These are phyloP conservation scores for Hyaloperonospora brassicae DNA, from an alignment of 352 stramenopile species.

Conservation along the genomic window DNA sequence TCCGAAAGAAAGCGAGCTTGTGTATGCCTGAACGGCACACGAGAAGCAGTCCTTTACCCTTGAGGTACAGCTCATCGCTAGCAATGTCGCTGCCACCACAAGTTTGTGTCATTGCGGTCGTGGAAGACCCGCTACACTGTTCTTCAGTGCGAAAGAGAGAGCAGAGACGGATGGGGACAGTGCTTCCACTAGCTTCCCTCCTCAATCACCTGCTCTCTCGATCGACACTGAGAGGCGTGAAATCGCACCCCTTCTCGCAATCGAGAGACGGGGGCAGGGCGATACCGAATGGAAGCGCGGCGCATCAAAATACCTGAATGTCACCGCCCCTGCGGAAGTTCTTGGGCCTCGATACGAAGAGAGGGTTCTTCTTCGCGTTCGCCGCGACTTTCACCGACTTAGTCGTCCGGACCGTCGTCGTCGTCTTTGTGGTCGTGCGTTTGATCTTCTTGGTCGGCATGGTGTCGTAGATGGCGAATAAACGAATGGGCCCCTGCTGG, in stretches of 20 bases:
- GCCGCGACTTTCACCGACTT: conserved; percentile 65
- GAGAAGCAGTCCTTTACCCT: conserved; percentile 62
- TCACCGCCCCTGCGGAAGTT: conserved; percentile 95
- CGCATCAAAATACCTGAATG: conserved; percentile 86
- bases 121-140: conserved; percentile 82
- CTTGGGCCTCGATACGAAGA: conserved; percentile 91
- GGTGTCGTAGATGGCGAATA: conserved; percentile 82
- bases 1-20: conserved; percentile 21
- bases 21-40: conserved; percentile 28
- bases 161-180: not conserved
- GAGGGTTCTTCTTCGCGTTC: conserved; percentile 84
- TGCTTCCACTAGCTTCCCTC: not conserved
- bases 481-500: conserved; percentile 41
- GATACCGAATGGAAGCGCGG: conserved; percentile 13
- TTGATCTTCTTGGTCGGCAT: conserved; percentile 87
- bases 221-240: conserved; percentile 20
- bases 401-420: conserved; percentile 44
- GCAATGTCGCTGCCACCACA: conserved; percentile 63
- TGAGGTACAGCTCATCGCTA: conserved; percentile 46
- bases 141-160: conserved; percentile 16
- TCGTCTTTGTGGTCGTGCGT: conserved; percentile 61
- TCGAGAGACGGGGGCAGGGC: conserved; percentile 5
- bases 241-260: conserved; percentile 7
- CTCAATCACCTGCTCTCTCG: not conserved
- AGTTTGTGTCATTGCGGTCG: conserved; percentile 90